Percentiles rank a stretch among this genome's conserved stretches.
These are phyloP conservation scores for Salix suchowensis DNA, from an alignment of 345 rosid genomes.

Conservation along the genomic window DNA sequence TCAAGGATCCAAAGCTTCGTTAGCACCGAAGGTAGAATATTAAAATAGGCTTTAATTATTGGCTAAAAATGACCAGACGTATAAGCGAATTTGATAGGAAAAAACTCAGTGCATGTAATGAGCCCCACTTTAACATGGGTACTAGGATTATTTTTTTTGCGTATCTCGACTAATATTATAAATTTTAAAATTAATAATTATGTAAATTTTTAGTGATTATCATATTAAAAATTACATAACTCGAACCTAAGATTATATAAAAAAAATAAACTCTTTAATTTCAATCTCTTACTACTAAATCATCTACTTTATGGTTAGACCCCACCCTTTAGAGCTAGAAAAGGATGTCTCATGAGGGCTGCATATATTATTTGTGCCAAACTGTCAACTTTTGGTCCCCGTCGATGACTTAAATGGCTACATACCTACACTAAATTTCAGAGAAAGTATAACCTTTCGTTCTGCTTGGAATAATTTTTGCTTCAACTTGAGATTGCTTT, in stretches of 20 bases:
- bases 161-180: too few species aligned
- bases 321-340: background rate
- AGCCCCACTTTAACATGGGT: background rate
- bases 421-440: conserved; percentile 12
- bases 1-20: conserved; percentile 22
- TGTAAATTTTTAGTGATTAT: rapidly evolving
- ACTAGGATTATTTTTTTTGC: rapidly evolving
- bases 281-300: too few species aligned
- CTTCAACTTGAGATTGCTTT: background rate
- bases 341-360: conserved; percentile 14
- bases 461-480: background rate
- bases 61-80: conserved; percentile 26
- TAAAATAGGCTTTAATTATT: conserved; percentile 22
- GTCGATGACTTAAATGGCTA: conserved; percentile 6
- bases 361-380: conserved; percentile 23
- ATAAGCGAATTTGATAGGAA: conserved; percentile 28
- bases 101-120: conserved; percentile 16
- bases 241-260: too few species aligned
- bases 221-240: rapidly evolving
- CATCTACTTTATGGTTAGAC: too few species aligned
- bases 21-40: conserved; percentile 19
- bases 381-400: conserved; percentile 27
- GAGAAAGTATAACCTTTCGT: conserved; percentile 7
- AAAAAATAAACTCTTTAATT: too few species aligned
- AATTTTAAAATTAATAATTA: rapidly evolving